phyloP scores from a whole-genome alignment of 257 asterid species.

The Lantana camara region DNA sequence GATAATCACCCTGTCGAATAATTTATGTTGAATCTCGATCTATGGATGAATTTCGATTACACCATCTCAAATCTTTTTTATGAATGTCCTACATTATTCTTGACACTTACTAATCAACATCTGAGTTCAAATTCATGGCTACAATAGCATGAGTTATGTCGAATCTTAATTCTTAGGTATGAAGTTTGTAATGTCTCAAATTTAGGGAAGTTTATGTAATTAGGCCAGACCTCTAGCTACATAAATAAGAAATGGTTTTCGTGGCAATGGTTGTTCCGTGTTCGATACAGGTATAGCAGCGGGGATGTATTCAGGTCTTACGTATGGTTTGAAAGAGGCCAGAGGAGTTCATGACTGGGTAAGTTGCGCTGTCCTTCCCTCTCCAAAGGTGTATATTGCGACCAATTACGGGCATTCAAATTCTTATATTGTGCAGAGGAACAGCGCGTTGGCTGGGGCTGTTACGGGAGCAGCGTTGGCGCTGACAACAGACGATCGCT shows the following conservation, averaged over 20 bases:
- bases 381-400: too few relatives aligned
- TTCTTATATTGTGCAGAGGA: constrained; percentile 51
- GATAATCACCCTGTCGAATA: not conserved
- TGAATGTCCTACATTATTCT: too few relatives aligned
- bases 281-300: constrained; percentile 71
- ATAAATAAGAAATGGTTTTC: not conserved
- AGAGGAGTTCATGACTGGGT: constrained; percentile 93
- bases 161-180: too few relatives aligned
- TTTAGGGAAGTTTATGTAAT: too few relatives aligned
- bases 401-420: too few relatives aligned
- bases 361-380: not conserved
- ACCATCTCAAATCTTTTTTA: too few relatives aligned
- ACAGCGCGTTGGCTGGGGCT: constrained; percentile 80
- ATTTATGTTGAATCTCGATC: not conserved
- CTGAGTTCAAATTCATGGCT: too few relatives aligned
- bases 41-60: too few relatives aligned
- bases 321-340: constrained; percentile 83
- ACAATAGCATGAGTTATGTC: too few relatives aligned
- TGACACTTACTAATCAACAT: too few relatives aligned
- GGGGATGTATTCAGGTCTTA: constrained; percentile 82
- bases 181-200: too few relatives aligned
- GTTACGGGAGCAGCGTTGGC: constrained; percentile 79
- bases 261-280: not conserved
- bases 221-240: too few relatives aligned
- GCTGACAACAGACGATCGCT: constrained; percentile 50